phyloP scores from a whole-genome alignment of 2,329 filamentous ascomycete genomes.

The Chaetomium globosum region DNA sequence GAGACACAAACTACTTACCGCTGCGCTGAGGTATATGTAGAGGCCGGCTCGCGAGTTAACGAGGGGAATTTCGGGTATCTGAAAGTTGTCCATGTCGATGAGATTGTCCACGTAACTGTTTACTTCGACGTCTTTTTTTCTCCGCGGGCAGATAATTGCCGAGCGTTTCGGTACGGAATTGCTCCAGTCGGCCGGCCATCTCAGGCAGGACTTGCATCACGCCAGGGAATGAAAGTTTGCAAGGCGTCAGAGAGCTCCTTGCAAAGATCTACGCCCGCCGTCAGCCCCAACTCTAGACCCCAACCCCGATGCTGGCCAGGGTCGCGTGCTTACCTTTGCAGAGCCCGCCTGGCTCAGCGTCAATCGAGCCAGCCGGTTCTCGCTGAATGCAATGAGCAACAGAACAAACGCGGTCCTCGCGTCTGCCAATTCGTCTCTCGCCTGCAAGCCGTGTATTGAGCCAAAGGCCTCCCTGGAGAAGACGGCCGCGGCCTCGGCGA shows the following conservation, averaged over 20 bases:
- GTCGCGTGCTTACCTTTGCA: constrained; percentile 52
- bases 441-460: constrained; percentile 51
- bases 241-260: constrained; percentile 56
- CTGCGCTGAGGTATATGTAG: constrained; percentile 81
- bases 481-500: constrained; percentile 54
- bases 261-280: constrained; percentile 47
- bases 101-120: constrained; percentile 60
- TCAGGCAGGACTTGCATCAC: constrained; percentile 60
- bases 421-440: constrained; percentile 53
- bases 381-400: constrained; percentile 62
- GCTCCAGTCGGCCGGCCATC: constrained; percentile 57
- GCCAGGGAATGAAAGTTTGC: constrained; percentile 52
- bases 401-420: constrained; percentile 58
- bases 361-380: constrained; percentile 59
- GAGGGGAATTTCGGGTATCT: constrained; percentile 66
- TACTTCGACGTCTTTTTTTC: constrained; percentile 54
- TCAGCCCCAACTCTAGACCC: constrained; percentile 19
- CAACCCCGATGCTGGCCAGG: neutral
- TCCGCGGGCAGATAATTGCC: constrained; percentile 57
- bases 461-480: constrained; percentile 50
- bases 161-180: constrained; percentile 61
- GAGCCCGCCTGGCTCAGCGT: constrained; percentile 54
- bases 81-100: constrained; percentile 58
- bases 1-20: constrained; percentile 59
- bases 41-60: constrained; percentile 78